Conservation (phyloP, 2,329 filamentous ascomycete species). For the Pseudogymnoascus sp. region DNA sequence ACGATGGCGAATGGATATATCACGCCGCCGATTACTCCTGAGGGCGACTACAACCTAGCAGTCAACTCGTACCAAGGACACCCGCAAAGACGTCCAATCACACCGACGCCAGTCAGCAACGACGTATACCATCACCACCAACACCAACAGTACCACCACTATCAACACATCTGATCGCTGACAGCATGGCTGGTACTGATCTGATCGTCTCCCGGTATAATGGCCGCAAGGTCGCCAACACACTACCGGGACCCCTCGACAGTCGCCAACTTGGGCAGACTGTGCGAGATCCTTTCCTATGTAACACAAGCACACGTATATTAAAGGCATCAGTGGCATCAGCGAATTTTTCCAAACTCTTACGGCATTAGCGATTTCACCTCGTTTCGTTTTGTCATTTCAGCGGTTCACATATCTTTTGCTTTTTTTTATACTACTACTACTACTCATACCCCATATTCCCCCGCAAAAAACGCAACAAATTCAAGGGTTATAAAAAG, state of each 20-base stretch:
- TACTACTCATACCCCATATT: conserved; percentile 2
- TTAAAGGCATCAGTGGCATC: conserved; percentile 11
- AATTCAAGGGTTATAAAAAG: background rate
- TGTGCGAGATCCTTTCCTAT: conserved; percentile 18
- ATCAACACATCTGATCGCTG: conserved; percentile 33
- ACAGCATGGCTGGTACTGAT: background rate
- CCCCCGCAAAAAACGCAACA: background rate
- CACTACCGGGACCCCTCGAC: conserved; percentile 3
- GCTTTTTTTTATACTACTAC: conserved; percentile 8
- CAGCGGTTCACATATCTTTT: conserved; percentile 14
- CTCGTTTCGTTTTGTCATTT: conserved; percentile 27
- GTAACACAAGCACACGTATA: conserved; percentile 24
- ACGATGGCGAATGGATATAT: conserved; percentile 66
- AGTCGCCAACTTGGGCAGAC: conserved; percentile 9
- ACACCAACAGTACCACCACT: conserved; percentile 37
- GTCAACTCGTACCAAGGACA: conserved; percentile 20
- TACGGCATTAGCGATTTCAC: conserved; percentile 41
- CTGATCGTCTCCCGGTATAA: background rate
- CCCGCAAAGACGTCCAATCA: conserved; percentile 48
- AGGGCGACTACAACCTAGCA: conserved; percentile 47
- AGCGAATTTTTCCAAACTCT: conserved; percentile 26
- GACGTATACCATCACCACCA: conserved; percentile 34
- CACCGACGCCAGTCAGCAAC: conserved; percentile 48
- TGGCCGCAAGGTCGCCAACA: background rate
- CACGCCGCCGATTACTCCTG: conserved; percentile 79